Conservation (phyloP, 129 eudicot species). For the Helianthus annuus region DNA sequence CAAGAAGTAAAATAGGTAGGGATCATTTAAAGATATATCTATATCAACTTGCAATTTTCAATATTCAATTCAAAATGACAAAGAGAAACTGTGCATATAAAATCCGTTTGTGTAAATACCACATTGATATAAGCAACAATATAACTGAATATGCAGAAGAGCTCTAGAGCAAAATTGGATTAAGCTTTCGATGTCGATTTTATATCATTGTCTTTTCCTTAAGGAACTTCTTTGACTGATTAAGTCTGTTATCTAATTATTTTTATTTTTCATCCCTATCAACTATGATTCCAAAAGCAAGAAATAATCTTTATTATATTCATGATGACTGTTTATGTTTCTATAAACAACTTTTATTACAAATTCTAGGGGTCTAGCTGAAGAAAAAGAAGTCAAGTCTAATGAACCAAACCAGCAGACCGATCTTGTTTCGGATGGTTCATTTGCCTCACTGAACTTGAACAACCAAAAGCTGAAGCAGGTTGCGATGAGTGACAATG, state of each 20-base stretch:
- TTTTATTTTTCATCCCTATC: not conserved
- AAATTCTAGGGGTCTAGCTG: slow-evolving; percentile 31
- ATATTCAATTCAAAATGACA: not conserved
- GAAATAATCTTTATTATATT: not conserved
- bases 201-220: not conserved
- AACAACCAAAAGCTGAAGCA: not conserved
- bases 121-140: not conserved
- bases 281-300: not conserved
- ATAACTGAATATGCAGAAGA: slow-evolving; percentile 10
- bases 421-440: not conserved
- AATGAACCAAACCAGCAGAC: not conserved
- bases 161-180: slow-evolving; percentile 2
- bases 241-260: not conserved
- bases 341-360: slow-evolving; percentile 4
- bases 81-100: not conserved
- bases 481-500: not conserved
- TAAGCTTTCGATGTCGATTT: not conserved
- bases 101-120: not conserved
- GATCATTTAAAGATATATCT: not conserved
- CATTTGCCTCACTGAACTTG: slow-evolving; percentile 7
- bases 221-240: not conserved
- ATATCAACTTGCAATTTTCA: not conserved
- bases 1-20: too few relatives aligned
- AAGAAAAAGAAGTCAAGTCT: slow-evolving; percentile 25
- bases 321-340: not conserved